Evolutionary conservation across 768 basidiomycete species (phyloP).

Genomic region (Boletus edulis): DNA sequence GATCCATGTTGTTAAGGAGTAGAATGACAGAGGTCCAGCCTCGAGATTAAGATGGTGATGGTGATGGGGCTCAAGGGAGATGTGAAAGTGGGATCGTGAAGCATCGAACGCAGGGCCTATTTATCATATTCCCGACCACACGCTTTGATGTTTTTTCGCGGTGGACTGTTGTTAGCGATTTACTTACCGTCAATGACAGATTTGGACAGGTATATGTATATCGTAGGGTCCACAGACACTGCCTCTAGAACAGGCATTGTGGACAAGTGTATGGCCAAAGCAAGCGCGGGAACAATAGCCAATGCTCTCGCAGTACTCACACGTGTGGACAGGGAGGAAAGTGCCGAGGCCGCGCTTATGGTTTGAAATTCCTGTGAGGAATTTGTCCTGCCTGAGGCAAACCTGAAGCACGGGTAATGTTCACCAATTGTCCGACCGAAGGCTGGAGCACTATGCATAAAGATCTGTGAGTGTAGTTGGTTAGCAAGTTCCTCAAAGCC

Average conservation of each 20-base stretch:
- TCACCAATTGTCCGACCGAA: no score
- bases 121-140: slow-evolving; percentile 9
- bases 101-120: neutral
- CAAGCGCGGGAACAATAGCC: neutral
- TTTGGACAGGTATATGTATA: neutral
- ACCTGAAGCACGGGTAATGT: no score
- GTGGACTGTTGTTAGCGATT: slow-evolving; percentile 4
- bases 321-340: neutral
- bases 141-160: slow-evolving; percentile 5
- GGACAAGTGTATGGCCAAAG: slow-evolving; percentile 1
- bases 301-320: neutral
- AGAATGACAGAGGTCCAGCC: neutral
- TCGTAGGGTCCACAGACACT: neutral
- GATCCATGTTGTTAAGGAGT: slow-evolving; percentile 1
- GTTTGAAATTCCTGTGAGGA: no score
- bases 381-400: no score
- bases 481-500: no score
- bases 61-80: neutral
- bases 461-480: no score
- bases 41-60: neutral
- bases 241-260: neutral
- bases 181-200: neutral
- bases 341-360: neutral
- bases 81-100: neutral
- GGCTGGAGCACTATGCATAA: no score